Base-by-base conservation (phyloP, 495 filamentous ascomycete species). In the Monascus purpureus region DNA sequence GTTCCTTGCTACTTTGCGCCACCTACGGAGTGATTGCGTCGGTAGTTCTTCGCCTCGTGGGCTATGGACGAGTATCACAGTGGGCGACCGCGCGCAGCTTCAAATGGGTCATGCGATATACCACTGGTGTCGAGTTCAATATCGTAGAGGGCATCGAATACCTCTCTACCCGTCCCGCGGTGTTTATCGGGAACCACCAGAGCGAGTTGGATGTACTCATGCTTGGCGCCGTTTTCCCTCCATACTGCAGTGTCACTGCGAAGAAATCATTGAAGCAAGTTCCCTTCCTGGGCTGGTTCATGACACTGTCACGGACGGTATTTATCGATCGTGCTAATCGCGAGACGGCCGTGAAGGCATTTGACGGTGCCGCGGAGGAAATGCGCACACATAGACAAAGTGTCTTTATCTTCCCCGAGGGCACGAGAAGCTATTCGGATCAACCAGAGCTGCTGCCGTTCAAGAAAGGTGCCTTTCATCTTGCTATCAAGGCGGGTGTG, bases 401-500 rank as follows among this genome's bases (percentile, higher is more conserved):
- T 51, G 86, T 96, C 20, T 94, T 80, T 55, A 93, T 95, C 51
- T 90, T 90, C 53, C 79, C 82, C 23, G 90, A 97, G 59, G 90
- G 90, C 9, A 99, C 90, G 4, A 68, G 90, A 30, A 88, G 81
- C 41, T 94, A 99, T 62, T 70, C 77, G 29, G 71, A 76, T 41
- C 73, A 82, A 29, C 79, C 90, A 4, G 73, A 67, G 31, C 56
- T 99, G 46, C 59, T 95, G 33, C 75, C 81, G 5, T 99, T 96
- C 63, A 97, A 99, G 63, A 96, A 96, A 63, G 90, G 90, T 37
- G 90, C 90, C 23, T 99, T 96, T 59, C 90, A 96, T 52, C 63
- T 97, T 8, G 90, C 90, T 13, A 73, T 99, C 5, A 80, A 95
- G 62, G 92, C 88, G 1, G 78, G 83, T 47, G 88, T 93, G 17